Conservation (phyloP, 352 stramenopile genomes). For the Plasmopara muralis region DNA sequence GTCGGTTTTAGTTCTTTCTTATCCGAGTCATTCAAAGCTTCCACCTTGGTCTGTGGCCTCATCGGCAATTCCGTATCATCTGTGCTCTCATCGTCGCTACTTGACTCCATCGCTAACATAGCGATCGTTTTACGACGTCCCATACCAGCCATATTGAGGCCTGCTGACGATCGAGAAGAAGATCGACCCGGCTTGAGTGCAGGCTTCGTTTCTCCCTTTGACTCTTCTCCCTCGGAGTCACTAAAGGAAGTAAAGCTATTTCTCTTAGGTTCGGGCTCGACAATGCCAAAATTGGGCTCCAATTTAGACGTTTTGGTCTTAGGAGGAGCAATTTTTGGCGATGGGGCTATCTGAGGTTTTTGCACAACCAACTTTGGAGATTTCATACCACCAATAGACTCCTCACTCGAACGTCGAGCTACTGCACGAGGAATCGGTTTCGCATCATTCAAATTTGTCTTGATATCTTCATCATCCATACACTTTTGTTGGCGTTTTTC, state of each 20-base stretch:
- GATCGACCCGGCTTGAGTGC: slow-evolving; percentile 32
- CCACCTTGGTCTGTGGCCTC: slow-evolving; percentile 35
- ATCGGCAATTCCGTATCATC: slow-evolving; percentile 50
- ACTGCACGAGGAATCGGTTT: slow-evolving; percentile 17
- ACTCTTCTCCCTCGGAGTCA: slow-evolving; percentile 78
- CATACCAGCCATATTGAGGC: slow-evolving; percentile 54
- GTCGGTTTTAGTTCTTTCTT: slow-evolving; percentile 23
- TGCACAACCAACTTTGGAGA: slow-evolving; percentile 10
- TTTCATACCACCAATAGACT: slow-evolving; percentile 16
- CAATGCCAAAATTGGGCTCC: slow-evolving; percentile 68
- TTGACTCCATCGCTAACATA: slow-evolving; percentile 71
- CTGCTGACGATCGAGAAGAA: slow-evolving; percentile 31
- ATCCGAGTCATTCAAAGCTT: slow-evolving; percentile 18
- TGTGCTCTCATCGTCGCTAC: slow-evolving; percentile 63
- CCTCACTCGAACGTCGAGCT: slow-evolving; percentile 14
- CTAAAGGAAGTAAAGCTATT: slow-evolving; percentile 85
- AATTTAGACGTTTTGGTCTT: slow-evolving; percentile 32
- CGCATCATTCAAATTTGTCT: slow-evolving; percentile 11
- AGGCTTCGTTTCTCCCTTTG: slow-evolving; percentile 60
- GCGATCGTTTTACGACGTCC: slow-evolving; percentile 58
- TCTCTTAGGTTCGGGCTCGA: slow-evolving; percentile 51
- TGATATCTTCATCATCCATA: slow-evolving; percentile 20
- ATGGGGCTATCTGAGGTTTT: slow-evolving; percentile 10
- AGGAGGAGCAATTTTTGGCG: slow-evolving; percentile 17
- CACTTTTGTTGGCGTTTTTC: slow-evolving; percentile 11